Evolutionary conservation across 768 basidiomycete genomes (phyloP).

Genomic region (Mycena amicta): DNA sequence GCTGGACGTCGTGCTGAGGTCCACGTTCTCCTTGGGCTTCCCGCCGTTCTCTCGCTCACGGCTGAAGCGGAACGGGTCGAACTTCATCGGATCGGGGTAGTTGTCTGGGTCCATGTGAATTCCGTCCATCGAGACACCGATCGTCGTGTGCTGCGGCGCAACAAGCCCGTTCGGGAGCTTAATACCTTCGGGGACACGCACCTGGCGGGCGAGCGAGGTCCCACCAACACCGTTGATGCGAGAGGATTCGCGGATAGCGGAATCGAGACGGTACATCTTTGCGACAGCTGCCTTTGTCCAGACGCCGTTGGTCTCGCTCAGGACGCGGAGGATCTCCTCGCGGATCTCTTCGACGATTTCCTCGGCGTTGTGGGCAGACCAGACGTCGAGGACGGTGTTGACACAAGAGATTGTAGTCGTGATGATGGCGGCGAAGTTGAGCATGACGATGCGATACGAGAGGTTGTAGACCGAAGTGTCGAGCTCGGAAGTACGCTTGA

Average conservation of each 20-base stretch:
- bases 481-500: conserved; percentile 4
- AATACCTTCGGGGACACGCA: not conserved
- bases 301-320: conserved; percentile 5
- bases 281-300: conserved; percentile 7
- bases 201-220: conserved; percentile 1
- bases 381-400: conserved; percentile 9
- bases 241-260: conserved; percentile 3
- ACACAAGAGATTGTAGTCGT: conserved; percentile 1
- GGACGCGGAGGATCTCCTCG: conserved; percentile 1
- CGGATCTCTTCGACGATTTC: conserved; percentile 1
- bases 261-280: conserved; percentile 4
- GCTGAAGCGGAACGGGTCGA: not conserved
- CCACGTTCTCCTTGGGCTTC: conserved; percentile 4
- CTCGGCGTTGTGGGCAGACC: not conserved
- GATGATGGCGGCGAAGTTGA: conserved; percentile 9
- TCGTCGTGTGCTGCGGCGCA: not conserved
- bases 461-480: conserved; percentile 4
- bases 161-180: not conserved
- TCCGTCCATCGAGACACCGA: not conserved
- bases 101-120: not conserved
- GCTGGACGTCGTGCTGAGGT: conserved; percentile 13
- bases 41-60: not conserved
- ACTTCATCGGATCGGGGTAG: not conserved
- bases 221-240: conserved; percentile 1
- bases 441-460: conserved; percentile 7